Evolutionary conservation across 2,329 filamentous ascomycete genomes (phyloP).

Genomic region (Calonectria leucothoes): DNA sequence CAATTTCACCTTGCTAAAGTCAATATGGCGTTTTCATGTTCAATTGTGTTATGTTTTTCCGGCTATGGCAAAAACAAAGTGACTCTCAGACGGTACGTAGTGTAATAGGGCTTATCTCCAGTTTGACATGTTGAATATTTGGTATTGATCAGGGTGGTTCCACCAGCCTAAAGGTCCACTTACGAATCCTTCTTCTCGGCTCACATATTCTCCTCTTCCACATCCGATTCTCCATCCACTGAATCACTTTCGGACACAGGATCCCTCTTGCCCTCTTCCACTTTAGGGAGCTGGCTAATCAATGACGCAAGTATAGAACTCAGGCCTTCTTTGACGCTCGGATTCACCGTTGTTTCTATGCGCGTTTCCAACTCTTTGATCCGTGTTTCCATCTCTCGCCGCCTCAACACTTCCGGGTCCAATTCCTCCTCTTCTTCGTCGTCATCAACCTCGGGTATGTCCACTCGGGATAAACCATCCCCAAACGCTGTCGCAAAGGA

Average conservation of each 20-base stretch:
- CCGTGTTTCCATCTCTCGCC: slow-evolving; percentile 22
- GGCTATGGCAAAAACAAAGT: no score
- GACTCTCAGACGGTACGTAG: no score
- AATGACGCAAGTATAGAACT: neutral
- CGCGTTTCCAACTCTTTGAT: slow-evolving; percentile 34
- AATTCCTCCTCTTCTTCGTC: neutral
- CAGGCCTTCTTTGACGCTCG: slow-evolving; percentile 17
- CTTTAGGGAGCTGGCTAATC: neutral
- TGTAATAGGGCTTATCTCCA: no score
- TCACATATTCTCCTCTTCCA: neutral
- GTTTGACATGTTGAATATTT: neutral
- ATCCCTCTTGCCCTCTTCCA: neutral
- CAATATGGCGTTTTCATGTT: no score
- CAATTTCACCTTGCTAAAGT: no score
- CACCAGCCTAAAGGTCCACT: no score
- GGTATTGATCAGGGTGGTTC: neutral
- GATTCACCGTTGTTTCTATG: slow-evolving; percentile 22
- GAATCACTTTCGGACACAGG: neutral
- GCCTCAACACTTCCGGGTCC: slow-evolving; percentile 12
- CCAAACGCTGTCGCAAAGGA: slow-evolving; percentile 64
- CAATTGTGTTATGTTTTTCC: no score
- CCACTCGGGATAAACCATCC: slow-evolving; percentile 30
- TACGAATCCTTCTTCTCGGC: neutral
- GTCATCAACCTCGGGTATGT: neutral
- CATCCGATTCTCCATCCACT: neutral